Evolutionary conservation across 768 basidiomycete genomes (phyloP).

Genomic region (Neoboletus magnificus): DNA sequence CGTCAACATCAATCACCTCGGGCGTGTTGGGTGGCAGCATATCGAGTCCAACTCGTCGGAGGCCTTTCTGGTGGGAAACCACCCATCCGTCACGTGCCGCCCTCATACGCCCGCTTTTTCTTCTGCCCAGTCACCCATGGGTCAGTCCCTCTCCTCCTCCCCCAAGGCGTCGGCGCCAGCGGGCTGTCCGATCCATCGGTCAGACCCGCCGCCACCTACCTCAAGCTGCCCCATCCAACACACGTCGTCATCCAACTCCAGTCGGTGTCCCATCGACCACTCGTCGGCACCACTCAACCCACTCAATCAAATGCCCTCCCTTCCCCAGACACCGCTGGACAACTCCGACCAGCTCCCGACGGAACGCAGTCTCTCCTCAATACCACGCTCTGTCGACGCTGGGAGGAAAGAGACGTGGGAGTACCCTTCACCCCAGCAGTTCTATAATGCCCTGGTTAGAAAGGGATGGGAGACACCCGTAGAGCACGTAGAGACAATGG

Average conservation of each 20-base stretch:
- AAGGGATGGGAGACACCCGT: constrained; percentile 99
- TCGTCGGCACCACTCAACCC: constrained; percentile 51
- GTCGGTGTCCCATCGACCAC: constrained; percentile 65
- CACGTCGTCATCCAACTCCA: constrained; percentile 1
- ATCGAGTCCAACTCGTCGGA: background rate
- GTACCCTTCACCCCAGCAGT: constrained; percentile 96
- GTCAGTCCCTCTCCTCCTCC: constrained; percentile 13
- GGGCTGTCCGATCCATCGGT: constrained; percentile 12
- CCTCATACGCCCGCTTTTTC: background rate
- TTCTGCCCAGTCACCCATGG: constrained; percentile 9
- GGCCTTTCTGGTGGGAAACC: background rate
- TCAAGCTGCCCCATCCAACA: constrained; percentile 46
- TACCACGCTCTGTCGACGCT: constrained; percentile 59
- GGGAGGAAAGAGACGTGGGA: constrained; percentile 61
- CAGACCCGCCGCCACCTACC: background rate
- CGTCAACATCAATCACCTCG: constrained; percentile 30
- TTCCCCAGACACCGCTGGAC: constrained; percentile 61
- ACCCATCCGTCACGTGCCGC: constrained; percentile 10
- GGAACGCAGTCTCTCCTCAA: constrained; percentile 75
- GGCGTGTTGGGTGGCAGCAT: constrained; percentile 1
- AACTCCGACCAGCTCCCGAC: constrained; percentile 65
- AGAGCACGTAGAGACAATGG: constrained; percentile 95
- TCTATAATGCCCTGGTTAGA: constrained; percentile 92
- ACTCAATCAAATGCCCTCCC: constrained; percentile 84
- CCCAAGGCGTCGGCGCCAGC: background rate